These are phyloP conservation scores for Dothiorella sarmentorum DNA, from an alignment of 2,329 filamentous ascomycete species.

Conservation along the genomic window DNA sequence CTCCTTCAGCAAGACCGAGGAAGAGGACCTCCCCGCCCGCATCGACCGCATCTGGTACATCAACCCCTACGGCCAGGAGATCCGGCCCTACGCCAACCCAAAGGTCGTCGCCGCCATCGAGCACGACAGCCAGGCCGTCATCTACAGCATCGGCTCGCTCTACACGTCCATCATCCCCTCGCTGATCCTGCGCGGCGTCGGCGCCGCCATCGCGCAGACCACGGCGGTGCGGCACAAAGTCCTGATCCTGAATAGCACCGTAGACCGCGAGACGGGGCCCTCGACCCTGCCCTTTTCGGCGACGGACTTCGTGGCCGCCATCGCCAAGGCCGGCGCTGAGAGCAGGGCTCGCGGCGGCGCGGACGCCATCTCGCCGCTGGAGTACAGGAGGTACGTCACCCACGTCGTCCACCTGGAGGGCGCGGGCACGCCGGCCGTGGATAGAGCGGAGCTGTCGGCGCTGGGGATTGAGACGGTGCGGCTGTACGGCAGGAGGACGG, in stretches of 20 bases:
- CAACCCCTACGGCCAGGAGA: conserved; percentile 97
- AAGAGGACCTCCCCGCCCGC: conserved; percentile 71
- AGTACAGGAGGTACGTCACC: conserved; percentile 70
- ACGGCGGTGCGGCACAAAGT: conserved; percentile 65
- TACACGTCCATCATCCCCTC: conserved; percentile 88
- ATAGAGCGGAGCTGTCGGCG: conserved; percentile 57
- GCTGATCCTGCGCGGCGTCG: conserved; percentile 73
- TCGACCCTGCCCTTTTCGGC: conserved; percentile 63
- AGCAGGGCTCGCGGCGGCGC: conserved; percentile 30
- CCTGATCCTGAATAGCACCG: conserved; percentile 76
- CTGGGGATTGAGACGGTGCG: conserved; percentile 75
- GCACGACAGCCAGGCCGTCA: conserved; percentile 59
- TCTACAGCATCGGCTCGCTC: conserved; percentile 91
- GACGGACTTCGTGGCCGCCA: conserved; percentile 75
- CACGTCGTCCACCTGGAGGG: conserved; percentile 80
- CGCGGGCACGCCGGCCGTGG: conserved; percentile 64
- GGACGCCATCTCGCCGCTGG: conserved; percentile 24
- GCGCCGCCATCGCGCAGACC: conserved; percentile 55
- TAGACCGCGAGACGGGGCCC: conserved; percentile 85
- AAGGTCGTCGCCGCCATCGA: conserved; percentile 68
- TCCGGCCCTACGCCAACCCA: conserved; percentile 77
- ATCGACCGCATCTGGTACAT: conserved; percentile 94
- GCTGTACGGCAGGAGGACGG: conserved; percentile 67
- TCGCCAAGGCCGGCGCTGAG: conserved; percentile 58
- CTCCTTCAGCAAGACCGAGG: conserved; percentile 69